Conservation (phyloP, 352 stramenopile species). For the Globisporangium alternatum region DNA sequence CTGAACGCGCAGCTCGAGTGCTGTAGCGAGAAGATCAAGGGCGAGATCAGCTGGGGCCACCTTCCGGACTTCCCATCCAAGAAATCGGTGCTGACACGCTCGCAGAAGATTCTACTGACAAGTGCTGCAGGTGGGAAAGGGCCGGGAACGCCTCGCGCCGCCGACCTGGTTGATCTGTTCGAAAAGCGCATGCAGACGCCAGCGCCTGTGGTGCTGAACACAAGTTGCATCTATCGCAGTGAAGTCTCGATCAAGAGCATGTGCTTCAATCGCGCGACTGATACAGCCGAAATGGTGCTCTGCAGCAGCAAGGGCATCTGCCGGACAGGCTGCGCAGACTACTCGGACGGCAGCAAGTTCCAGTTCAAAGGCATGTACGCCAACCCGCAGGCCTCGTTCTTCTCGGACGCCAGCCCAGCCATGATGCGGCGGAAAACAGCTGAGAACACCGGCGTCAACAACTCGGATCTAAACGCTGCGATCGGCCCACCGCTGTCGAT, state of each 20-base stretch:
- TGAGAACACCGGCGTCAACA: conserved; percentile 12
- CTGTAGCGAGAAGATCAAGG: conserved; percentile 74
- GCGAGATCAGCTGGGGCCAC: conserved; percentile 69
- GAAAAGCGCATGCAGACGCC: conserved; percentile 49
- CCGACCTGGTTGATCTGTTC: conserved; percentile 55
- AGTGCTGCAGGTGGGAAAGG: conserved; percentile 34
- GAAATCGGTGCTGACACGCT: conserved; percentile 59
- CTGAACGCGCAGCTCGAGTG: conserved; percentile 66
- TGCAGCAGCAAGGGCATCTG: conserved; percentile 78
- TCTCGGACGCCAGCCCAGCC: conserved; percentile 25
- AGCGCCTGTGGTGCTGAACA: conserved; percentile 31
- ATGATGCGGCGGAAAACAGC: conserved; percentile 25
- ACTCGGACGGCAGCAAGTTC: conserved; percentile 67
- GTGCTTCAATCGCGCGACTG: conserved; percentile 68
- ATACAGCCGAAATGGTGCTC: conserved; percentile 61
- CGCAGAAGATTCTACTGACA: conserved; percentile 61
- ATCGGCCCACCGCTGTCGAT: conserved; percentile 19
- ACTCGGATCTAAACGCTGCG: conserved; percentile 10
- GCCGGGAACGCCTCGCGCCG: conserved; percentile 28
- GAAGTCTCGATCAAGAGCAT: conserved; percentile 84
- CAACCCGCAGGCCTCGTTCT: conserved; percentile 38
- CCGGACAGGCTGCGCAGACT: conserved; percentile 57
- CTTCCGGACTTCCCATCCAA: conserved; percentile 61
- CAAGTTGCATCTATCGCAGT: conserved; percentile 73
- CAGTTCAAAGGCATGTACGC: conserved; percentile 83